Conservation (phyloP, 2,329 filamentous ascomycete genomes). For the Aspergillus piperis region DNA sequence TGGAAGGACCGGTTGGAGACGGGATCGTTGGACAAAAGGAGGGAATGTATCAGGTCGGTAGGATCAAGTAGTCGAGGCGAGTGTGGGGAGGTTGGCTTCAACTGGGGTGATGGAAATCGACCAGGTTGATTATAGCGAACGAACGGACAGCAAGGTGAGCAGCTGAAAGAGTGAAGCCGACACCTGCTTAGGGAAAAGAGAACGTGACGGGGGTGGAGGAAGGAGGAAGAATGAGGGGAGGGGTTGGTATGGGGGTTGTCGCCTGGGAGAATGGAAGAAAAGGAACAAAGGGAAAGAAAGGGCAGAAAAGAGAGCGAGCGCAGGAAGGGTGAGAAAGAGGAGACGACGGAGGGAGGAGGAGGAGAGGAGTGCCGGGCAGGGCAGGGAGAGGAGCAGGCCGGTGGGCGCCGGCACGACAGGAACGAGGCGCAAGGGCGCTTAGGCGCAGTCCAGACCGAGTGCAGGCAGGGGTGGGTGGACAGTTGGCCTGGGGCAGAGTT, state of each 20-base stretch:
- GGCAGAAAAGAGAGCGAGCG: constrained; percentile 7
- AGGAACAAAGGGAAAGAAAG: constrained; percentile 14
- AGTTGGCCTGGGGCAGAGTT: neutral
- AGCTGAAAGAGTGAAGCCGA: constrained; percentile 68
- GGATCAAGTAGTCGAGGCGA: constrained; percentile 13
- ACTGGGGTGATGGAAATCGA: constrained; percentile 19
- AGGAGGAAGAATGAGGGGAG: constrained; percentile 24
- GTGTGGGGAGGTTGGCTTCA: constrained; percentile 19
- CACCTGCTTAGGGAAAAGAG: constrained; percentile 43
- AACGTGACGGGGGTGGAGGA: constrained; percentile 29
- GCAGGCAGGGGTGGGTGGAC: constrained; percentile 8
- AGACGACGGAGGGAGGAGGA: constrained; percentile 12
- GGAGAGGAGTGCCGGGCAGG: neutral
- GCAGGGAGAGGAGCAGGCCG: neutral
- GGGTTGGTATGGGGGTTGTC: constrained; percentile 24
- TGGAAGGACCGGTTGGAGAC: neutral
- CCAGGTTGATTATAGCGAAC: constrained; percentile 32
- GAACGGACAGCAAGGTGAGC: constrained; percentile 54
- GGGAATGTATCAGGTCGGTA: constrained; percentile 24
- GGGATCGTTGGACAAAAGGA: constrained; percentile 15
- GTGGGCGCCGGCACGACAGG: constrained; percentile 6
- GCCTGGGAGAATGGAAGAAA: constrained; percentile 17
- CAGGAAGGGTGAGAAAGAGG: constrained; percentile 3
- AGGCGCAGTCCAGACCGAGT: constrained; percentile 3
- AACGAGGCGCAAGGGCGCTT: constrained; percentile 26